Base-by-base conservation (phyloP, 148 eudicot species). In the Tetragonia tetragonoides region DNA sequence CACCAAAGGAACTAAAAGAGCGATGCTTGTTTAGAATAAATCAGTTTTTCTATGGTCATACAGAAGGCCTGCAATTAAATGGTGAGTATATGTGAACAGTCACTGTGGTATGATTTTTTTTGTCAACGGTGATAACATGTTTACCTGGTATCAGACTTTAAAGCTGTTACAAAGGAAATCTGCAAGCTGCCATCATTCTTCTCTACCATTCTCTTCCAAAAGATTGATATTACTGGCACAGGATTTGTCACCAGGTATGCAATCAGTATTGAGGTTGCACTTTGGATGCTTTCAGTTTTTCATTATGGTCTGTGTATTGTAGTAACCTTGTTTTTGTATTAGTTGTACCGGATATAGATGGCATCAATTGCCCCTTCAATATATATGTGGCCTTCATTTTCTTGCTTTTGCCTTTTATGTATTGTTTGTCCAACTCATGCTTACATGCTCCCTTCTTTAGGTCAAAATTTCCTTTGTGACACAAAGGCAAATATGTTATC, bases 161-260 rank as follows among this genome's bases (percentile, higher is more conserved):
- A 91, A 81, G 86, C 84, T 47, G 90, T 95, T 75, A 90, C 98
- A 0, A 93, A 89, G 84, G 98, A 95, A 79, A 90, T 95, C 67
- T 95, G 99, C 89, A 95, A 95, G 92, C 87, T 95, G 46, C 99
- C 98, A 68, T 90, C 98, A n/a, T 95, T 95, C 86, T 89, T 95
- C 87, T 91, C 95, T 51, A 69, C 90, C 74, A 87, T 86, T 20
- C 91, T 95, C 47, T 95, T 95, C 78, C 87, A 85, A 81, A 93
- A 88, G 91, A 95, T 95, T 79, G 98, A 95, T 70, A 78, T 75
- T 66, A 80, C 76, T 71, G 78, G 89, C 76, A 87, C 89, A 37
- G 98, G 99, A 42, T 81, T 91, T 77, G 90, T 95, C 79, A 90
- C 99, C 76, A 93, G 99, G 99, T 95, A 90, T 67, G 16, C 53